Conservation (phyloP, 768 basidiomycete genomes). For the Mycena latifolia region DNA sequence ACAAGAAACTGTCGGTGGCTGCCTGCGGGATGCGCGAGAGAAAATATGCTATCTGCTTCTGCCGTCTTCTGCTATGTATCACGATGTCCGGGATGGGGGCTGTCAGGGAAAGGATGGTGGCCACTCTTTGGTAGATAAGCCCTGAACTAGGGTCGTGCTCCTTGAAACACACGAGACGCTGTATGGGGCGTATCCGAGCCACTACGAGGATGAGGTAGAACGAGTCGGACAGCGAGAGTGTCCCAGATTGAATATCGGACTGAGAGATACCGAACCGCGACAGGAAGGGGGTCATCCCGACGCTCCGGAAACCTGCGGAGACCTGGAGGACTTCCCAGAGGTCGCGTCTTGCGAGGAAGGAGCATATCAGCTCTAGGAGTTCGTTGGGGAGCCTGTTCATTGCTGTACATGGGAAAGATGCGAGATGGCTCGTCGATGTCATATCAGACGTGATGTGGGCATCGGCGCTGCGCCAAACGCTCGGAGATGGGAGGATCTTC, state of each 20-base stretch:
- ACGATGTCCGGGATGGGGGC: conserved; percentile 32
- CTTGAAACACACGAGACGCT: conserved; percentile 25
- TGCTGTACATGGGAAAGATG: too few relatives aligned
- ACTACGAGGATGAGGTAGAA: conserved; percentile 31
- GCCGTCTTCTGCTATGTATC: conserved; percentile 20
- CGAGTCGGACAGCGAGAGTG: conserved; percentile 24
- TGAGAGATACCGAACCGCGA: conserved; percentile 18
- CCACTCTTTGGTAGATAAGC: conserved; percentile 8
- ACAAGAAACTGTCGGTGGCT: conserved; percentile 8
- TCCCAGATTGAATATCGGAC: conserved; percentile 24
- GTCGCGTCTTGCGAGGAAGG: conserved; percentile 2
- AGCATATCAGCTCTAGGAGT: conserved; percentile 27
- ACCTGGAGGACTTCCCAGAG: conserved; percentile 14
- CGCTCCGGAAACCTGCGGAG: conserved; percentile 16
- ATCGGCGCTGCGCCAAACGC: too few relatives aligned
- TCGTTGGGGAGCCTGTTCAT: conserved; percentile 31
- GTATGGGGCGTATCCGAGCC: conserved; percentile 17
- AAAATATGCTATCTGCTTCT: conserved; percentile 6
- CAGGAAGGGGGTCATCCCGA: conserved; percentile 21
- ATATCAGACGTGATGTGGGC: too few relatives aligned
- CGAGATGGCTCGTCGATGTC: too few relatives aligned
- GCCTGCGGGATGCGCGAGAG: conserved; percentile 16
- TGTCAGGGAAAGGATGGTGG: neutral
- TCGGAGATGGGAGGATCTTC: too few relatives aligned
- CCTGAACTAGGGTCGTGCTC: neutral